phyloP scores from a whole-genome alignment of 2,329 filamentous ascomycete species.

The Pseudocercospora fijiensis region DNA sequence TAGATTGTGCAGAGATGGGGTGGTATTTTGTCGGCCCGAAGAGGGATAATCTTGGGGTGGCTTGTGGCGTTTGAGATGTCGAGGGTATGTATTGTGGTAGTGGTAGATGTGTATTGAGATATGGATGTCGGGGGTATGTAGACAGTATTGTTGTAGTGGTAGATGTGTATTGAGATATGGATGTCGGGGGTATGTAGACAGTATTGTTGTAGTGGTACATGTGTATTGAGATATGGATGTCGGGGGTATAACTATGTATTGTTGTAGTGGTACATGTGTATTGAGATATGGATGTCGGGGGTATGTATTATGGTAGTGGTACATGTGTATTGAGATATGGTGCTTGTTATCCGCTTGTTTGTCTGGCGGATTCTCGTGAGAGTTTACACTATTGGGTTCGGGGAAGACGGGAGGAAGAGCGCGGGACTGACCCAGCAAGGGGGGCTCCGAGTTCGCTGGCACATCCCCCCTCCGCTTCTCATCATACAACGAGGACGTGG shows the following conservation, averaged over 20 bases:
- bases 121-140: constrained; percentile 5
- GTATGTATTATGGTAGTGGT: background rate
- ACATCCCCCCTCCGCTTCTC: too few relatives aligned
- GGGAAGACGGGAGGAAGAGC: too few relatives aligned
- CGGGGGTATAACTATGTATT: background rate
- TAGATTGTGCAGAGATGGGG: background rate
- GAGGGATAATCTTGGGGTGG: constrained; percentile 8
- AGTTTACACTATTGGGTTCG: too few relatives aligned
- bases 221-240: background rate
- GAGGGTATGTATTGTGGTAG: background rate
- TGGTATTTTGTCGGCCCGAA: background rate
- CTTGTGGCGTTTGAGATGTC: constrained; percentile 4
- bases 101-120: background rate
- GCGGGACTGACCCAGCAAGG: background rate
- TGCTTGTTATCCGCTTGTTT: background rate
- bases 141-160: background rate
- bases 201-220: background rate
- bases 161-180: background rate
- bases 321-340: background rate
- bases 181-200: constrained; percentile 5
- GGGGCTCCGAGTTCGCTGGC: background rate
- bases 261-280: background rate
- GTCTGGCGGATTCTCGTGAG: too few relatives aligned
- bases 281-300: background rate
- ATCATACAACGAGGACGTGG: too few relatives aligned